Conservation (phyloP, 352 stramenopile species). For the Phytophthora rubi region DNA sequence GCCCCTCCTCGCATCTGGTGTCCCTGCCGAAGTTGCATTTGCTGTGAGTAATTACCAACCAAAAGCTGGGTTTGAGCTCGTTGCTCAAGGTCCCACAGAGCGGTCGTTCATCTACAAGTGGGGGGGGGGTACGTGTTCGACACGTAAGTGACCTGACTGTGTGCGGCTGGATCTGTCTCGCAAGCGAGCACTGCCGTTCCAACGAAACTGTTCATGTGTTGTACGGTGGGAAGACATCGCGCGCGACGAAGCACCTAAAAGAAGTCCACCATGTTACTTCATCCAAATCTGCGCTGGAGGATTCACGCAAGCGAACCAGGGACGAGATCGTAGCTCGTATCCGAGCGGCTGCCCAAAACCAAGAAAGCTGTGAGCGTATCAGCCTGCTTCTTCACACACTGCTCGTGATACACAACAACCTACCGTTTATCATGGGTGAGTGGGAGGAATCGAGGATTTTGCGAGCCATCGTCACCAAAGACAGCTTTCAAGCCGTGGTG, state of each 20-base stretch:
- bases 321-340: neutral
- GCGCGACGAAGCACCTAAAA: conserved; percentile 12
- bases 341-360: conserved; percentile 1
- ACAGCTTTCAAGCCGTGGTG: neutral
- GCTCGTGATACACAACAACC: conserved; percentile 6
- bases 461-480: conserved; percentile 6
- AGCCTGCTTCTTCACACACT: conserved; percentile 9
- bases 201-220: conserved; percentile 9
- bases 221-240: neutral
- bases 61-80: neutral
- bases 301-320: conserved; percentile 1
- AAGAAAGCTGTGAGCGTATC: conserved; percentile 4
- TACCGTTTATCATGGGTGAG: conserved; percentile 14
- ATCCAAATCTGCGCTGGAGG: neutral
- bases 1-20: no score
- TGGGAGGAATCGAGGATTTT: conserved; percentile 11
- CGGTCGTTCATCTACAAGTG: neutral
- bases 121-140: neutral
- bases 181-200: neutral
- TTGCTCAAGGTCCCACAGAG: neutral
- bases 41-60: neutral
- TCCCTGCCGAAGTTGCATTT: no score
- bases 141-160: neutral
- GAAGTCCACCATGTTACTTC: conserved; percentile 2
- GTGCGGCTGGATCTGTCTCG: neutral